Evolutionary conservation across 176 grass and related monocot species (phyloP), one percentile per base, ranked within the genome.

Genomic region (Areca catechu): DNA sequence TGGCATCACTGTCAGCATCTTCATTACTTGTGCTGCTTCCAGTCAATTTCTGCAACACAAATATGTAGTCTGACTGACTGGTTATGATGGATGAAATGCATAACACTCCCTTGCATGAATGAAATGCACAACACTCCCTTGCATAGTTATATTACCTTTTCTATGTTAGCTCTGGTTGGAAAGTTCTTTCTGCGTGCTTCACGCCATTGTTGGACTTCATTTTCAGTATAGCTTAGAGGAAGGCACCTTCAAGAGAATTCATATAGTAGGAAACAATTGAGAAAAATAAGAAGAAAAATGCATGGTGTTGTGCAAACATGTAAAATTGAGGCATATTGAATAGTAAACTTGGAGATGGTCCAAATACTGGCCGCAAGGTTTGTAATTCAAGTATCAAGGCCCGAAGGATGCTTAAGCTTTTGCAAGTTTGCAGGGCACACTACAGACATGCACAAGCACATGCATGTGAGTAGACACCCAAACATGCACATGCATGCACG

Each of bases 161-260:
- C 62, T 60, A 85, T 16, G 19, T 83, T 98, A 54, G 69, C 65
- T 43, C 20, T 70, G 54, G 78, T 85, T 49, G 93, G 93, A 60
- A 88, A 92, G 56, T 92, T 98, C 52, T 82, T 92, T 59, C 66
- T 92, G 2, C 93, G 84, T 70, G 93, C 84, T 71, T 89, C 78
- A 73, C 80, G 30, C 93, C 93, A 98, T 60, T 74, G 83, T 67
- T 83, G 85, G 70, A 98, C 69, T 78, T 98, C 88, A 18, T 85
- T 88, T 82, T 69, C 76, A 54, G 76, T 67, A 74, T 98, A 98
- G 17, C 61, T 57, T n/a, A 85, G 69, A 56, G 29, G 67, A 57
- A 57, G 64, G 0, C 47, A 53, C 73, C 93, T 92, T 56, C 73
- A 85, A 61, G 29, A 21, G 63, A 21, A 78, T 24, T 53, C 18